Evolutionary conservation across 2,329 filamentous ascomycete species (phyloP).

Genomic region (Alternaria alternata): DNA sequence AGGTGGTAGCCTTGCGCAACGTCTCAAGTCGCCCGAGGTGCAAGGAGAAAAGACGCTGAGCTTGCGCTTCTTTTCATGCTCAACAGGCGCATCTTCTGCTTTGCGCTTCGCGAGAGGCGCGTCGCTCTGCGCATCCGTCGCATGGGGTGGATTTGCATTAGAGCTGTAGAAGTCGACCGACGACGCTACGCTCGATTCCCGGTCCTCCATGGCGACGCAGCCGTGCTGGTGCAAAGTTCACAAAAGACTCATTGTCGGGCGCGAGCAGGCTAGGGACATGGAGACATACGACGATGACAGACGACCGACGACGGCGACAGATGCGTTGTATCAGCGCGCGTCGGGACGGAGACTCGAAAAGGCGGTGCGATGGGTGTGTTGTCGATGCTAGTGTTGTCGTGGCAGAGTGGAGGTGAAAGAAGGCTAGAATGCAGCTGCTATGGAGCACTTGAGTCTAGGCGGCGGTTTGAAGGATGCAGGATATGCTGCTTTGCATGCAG

Average conservation of each 20-base stretch:
- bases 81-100: slow-evolving; percentile 35
- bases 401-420: slow-evolving; percentile 16
- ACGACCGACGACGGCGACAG: background rate
- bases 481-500: slow-evolving; percentile 8
- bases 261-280: slow-evolving; percentile 42
- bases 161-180: slow-evolving; percentile 49
- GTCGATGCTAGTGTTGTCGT: slow-evolving; percentile 18
- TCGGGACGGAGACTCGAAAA: slow-evolving; percentile 10
- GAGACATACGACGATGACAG: slow-evolving; percentile 7
- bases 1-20: slow-evolving; percentile 59
- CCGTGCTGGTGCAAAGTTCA: slow-evolving; percentile 39
- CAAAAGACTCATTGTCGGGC: slow-evolving; percentile 38
- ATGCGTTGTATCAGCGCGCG: slow-evolving; percentile 12
- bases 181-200: slow-evolving; percentile 45
- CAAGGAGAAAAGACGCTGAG: slow-evolving; percentile 27
- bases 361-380: slow-evolving; percentile 18
- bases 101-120: slow-evolving; percentile 45
- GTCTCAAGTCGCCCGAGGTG: slow-evolving; percentile 25
- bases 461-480: slow-evolving; percentile 5
- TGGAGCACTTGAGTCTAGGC: slow-evolving; percentile 6
- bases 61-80: slow-evolving; percentile 45
- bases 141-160: slow-evolving; percentile 27
- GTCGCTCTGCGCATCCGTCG: slow-evolving; percentile 21
- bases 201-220: slow-evolving; percentile 41
- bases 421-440: slow-evolving; percentile 13